Evolutionary conservation across 164 flowering plant genomes (phyloP).

Genomic region (Cinnamomum micranthum): DNA sequence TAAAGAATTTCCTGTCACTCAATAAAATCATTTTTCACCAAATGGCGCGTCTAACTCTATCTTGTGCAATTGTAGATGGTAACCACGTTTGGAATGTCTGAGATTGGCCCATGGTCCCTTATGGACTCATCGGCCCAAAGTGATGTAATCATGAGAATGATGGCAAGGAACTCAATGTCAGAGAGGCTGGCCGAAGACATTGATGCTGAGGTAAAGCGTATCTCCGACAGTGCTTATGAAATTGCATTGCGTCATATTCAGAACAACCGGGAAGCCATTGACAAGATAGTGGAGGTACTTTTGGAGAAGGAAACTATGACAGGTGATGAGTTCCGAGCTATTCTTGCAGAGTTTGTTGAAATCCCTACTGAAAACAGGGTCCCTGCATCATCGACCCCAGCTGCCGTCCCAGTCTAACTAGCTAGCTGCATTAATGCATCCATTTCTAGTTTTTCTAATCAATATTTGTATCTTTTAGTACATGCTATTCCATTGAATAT

Average conservation of each 20-base stretch:
- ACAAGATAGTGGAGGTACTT: constrained; percentile 82
- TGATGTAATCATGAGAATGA: constrained; percentile 89
- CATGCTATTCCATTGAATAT: too few relatives aligned
- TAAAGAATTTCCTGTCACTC: too few relatives aligned
- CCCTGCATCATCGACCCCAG: constrained; percentile 35
- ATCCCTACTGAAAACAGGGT: constrained; percentile 86
- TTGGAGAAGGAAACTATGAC: constrained; percentile 77
- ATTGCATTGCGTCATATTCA: constrained; percentile 63
- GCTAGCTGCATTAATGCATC: neutral
- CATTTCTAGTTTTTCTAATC: neutral
- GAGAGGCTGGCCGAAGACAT: constrained; percentile 85
- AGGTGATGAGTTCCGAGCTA: constrained; percentile 82
- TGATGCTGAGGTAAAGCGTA: constrained; percentile 60
- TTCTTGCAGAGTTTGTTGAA: constrained; percentile 73
- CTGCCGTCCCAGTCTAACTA: constrained; percentile 55
- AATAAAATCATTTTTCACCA: too few relatives aligned
- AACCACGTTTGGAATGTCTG: constrained; percentile 82
- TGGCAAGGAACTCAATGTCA: constrained; percentile 90
- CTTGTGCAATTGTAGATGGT: constrained; percentile 60
- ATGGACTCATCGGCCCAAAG: constrained; percentile 78
- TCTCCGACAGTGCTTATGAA: constrained; percentile 72
- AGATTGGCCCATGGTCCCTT: constrained; percentile 87
- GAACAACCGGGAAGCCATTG: constrained; percentile 82
- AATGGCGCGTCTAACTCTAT: too few relatives aligned
- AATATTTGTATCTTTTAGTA: too few relatives aligned